Base-by-base conservation (phyloP, 805 yeast species). In the Candida silvatica region DNA sequence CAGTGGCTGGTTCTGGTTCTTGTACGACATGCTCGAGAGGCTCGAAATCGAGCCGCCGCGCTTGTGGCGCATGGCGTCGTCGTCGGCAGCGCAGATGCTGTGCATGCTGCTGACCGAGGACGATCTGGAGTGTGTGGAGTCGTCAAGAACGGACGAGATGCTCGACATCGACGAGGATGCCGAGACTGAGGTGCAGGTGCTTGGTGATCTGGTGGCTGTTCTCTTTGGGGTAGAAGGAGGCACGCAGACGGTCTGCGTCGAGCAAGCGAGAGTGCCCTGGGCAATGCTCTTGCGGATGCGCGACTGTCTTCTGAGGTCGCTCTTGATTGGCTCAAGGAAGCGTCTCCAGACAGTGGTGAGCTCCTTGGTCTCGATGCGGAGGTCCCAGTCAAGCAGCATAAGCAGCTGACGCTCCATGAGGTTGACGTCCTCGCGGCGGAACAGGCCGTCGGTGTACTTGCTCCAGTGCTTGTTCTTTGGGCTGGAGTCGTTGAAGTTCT, bases 401-500 rank as follows among this genome's bases (percentile, higher is more conserved):
- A 81, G 62, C 39, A 82, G 61, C 56, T 82, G 90, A 52, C 85
- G 71, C 58, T 82, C 94, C 87, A 82, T 82, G 41, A 80, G 62
- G 55, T 80, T 81, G 44, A 82, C 74, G 53, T 82, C 94, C 42
- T 75, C 75, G 37, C 68, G 58, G 31, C 66, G 61, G 58, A 82
- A 80, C 28, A 82, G 63, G 2, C 84, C 86, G 48, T 81, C 87
- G 5, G 90, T 78, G 57, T 79, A 79, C 46, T 69, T 71, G 27
- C 85, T 77, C 94, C 94, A 82, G 56, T 81, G 87, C 44, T 66
- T 65, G 58, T 82, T 82, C 50, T 79, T 76, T 41, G 90, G 87
- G 9, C 84, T 75, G 5, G 81, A 74, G 52, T 82, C 94, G 57
- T 82, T 81, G 63, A 78, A 81, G 58, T 66, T 76, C 54, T 82